These are phyloP conservation scores for Peronospora belbahrii DNA, from an alignment of 352 stramenopile genomes.

Conservation along the genomic window DNA sequence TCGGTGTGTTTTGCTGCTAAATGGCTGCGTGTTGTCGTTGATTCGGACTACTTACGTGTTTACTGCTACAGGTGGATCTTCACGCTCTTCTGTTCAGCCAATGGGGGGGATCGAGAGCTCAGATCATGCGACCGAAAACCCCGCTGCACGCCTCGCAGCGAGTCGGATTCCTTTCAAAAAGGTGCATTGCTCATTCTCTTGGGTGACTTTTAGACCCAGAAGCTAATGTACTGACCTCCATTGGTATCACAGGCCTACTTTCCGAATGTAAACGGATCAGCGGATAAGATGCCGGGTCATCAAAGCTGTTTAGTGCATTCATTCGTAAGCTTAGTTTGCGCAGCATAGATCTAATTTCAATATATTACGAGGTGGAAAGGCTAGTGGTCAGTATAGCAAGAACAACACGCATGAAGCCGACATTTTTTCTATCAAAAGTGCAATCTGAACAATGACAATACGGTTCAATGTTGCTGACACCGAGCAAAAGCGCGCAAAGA, in stretches of 20 bases:
- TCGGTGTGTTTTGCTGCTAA: conserved; percentile 27
- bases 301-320: conserved; percentile 3
- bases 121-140: conserved; percentile 63
- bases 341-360: conserved; percentile 15
- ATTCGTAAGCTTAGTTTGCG: neutral
- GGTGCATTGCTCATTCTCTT: conserved; percentile 23
- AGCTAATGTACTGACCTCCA: neutral
- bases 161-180: conserved; percentile 49
- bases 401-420: conserved; percentile 10
- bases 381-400: conserved; percentile 7
- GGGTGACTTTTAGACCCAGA: neutral
- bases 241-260: conserved; percentile 17
- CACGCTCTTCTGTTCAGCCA: conserved; percentile 32
- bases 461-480: too few relatives aligned
- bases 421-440: too few relatives aligned
- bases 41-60: conserved; percentile 3
- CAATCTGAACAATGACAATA: too few relatives aligned
- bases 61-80: conserved; percentile 9
- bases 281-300: neutral
- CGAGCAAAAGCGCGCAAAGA: too few relatives aligned
- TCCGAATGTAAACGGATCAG: conserved; percentile 24
- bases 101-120: conserved; percentile 35
- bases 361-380: conserved; percentile 2
- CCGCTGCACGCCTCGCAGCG: conserved; percentile 57
- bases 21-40: neutral